Evolutionary conservation across 2,329 filamentous ascomycete species (phyloP).

Genomic region (Fusarium goolgardi): DNA sequence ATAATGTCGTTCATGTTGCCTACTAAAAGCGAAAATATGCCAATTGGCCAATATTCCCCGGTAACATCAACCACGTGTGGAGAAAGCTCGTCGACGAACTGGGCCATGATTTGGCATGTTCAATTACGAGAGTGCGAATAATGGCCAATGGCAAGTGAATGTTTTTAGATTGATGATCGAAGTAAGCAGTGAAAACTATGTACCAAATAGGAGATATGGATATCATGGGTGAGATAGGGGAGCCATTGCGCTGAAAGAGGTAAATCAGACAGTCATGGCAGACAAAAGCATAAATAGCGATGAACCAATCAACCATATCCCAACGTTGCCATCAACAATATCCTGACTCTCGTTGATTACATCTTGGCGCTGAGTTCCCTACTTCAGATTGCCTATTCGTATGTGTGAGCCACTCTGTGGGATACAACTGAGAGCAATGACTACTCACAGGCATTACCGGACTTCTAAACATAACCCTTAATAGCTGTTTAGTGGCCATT

Average conservation of each 20-base stretch:
- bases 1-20: too few species aligned
- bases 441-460: constrained; percentile 4
- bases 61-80: too few species aligned
- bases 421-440: constrained; percentile 3
- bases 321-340: neutral
- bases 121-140: neutral
- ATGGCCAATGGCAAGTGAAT: neutral
- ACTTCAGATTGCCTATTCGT: constrained; percentile 1
- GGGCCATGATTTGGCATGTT: neutral
- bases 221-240: neutral
- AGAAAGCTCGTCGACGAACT: too few species aligned
- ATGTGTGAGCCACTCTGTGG: constrained; percentile 13
- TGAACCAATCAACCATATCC: neutral
- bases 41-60: too few species aligned
- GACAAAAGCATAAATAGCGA: neutral
- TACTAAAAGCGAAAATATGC: too few species aligned
- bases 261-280: neutral
- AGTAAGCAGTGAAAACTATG: constrained; percentile 5
- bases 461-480: neutral
- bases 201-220: neutral
- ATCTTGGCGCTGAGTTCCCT: neutral
- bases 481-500: constrained; percentile 7
- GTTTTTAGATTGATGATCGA: neutral
- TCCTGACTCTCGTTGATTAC: neutral
- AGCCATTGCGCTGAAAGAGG: neutral